A percentile compares a stretch with the other conserved stretches of the same genome.
phyloP scores from a whole-genome alignment of 768 basidiomycete genomes.

The Auricularia sp. region DNA sequence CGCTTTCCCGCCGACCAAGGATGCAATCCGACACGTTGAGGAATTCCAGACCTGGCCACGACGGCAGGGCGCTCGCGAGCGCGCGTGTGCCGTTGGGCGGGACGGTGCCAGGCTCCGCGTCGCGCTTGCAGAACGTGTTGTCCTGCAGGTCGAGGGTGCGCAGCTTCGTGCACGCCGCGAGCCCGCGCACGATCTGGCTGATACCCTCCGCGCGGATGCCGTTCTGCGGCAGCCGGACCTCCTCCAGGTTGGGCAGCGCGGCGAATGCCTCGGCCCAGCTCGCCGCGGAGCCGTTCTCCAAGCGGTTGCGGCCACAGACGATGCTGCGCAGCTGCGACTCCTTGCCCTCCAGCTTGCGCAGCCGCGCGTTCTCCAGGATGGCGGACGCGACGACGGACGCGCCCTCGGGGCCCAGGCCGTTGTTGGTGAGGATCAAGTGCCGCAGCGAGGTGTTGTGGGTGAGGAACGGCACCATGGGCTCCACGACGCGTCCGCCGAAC shows the following conservation, averaged over 20 bases:
- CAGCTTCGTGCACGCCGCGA: conserved; percentile 56
- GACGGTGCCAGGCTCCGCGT: conserved; percentile 38
- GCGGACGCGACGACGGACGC: conserved; percentile 81
- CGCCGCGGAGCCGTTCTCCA: conserved; percentile 79
- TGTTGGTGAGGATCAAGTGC: conserved; percentile 88
- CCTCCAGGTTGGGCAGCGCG: conserved; percentile 68
- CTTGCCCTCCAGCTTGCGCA: conserved; percentile 56
- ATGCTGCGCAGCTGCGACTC: conserved; percentile 65
- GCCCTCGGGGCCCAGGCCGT: conserved; percentile 87
- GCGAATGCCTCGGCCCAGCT: conserved; percentile 85
- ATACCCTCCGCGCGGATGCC: conserved; percentile 93
- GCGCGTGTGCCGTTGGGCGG: conserved; percentile 45
- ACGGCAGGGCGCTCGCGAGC: conserved; percentile 52
- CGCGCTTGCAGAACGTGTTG: conserved; percentile 31
- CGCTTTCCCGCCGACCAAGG: conserved; percentile 70
- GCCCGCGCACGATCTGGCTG: conserved; percentile 61
- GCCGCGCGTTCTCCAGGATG: conserved; percentile 61
- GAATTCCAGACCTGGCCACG: conserved; percentile 62
- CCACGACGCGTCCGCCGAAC: conserved; percentile 89
- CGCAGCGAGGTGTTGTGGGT: conserved; percentile 72
- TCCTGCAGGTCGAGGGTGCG: conserved; percentile 86
- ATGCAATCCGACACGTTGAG: conserved; percentile 92
- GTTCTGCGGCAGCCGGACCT: conserved; percentile 95
- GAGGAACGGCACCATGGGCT: conserved; percentile 87
- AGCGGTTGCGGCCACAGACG: conserved; percentile 91